Conservation (phyloP, 768 basidiomycete genomes). For the Auriscalpium vulgare region DNA sequence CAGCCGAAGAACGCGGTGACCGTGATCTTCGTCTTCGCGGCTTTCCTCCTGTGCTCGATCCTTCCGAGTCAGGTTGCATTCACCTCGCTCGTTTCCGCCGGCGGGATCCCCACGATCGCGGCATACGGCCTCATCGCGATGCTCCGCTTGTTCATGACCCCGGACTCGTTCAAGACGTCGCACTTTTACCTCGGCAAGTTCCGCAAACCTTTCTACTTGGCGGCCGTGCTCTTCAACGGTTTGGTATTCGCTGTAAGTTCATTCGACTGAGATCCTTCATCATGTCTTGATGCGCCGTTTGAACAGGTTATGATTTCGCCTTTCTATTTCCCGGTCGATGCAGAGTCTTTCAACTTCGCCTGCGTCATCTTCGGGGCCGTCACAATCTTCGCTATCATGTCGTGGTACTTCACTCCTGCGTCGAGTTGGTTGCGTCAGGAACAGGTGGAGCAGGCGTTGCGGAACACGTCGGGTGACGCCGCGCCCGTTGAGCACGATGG, state of each 20-base stretch:
- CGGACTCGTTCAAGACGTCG: conserved; percentile 62
- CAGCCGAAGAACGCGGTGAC: conserved; percentile 84
- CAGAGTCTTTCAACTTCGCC: conserved; percentile 78
- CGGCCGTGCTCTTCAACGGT: conserved; percentile 62
- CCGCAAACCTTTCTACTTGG: conserved; percentile 60
- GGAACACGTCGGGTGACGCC: conserved; percentile 8
- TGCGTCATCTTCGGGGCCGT: conserved; percentile 75
- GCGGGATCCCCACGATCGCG: conserved; percentile 79
- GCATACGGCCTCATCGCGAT: conserved; percentile 80
- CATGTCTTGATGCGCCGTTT: conserved; percentile 8
- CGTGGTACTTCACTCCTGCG: conserved; percentile 74
- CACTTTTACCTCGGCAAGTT: conserved; percentile 65
- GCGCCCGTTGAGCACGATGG: background rate
- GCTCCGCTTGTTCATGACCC: conserved; percentile 72
- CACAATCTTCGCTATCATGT: conserved; percentile 67
- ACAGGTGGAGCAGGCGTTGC: conserved; percentile 45
- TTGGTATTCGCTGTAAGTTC: conserved; percentile 62
- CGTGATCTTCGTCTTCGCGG: conserved; percentile 76
- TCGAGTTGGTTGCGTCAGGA: conserved; percentile 73
- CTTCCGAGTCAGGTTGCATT: conserved; percentile 88
- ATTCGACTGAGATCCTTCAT: background rate
- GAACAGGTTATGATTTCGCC: conserved; percentile 74
- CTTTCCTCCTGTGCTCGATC: conserved; percentile 74
- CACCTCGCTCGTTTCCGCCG: conserved; percentile 83
- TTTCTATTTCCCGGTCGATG: conserved; percentile 76